Conservation (phyloP, 176 grass and related monocot genomes). For the Hsuehochloa calcarea region DNA sequence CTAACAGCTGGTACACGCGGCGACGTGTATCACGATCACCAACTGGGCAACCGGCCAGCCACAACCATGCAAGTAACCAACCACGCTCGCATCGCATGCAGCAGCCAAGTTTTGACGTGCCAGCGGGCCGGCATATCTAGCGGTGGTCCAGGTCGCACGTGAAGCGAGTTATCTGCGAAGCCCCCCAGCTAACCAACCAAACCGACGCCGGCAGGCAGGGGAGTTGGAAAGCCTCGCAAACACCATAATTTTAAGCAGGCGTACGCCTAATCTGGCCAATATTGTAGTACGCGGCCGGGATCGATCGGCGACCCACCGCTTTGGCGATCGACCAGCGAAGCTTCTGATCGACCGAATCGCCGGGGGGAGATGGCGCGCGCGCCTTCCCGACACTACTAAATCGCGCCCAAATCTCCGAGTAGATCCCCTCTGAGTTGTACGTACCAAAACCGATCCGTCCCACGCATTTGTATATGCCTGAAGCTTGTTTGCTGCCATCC, state of each 20-base stretch:
- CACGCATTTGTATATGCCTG: not conserved
- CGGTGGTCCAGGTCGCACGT: slow-evolving; percentile 41
- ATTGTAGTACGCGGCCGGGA: not conserved
- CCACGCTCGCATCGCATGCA: not conserved
- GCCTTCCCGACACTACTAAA: slow-evolving; percentile 9
- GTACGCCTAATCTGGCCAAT: not conserved
- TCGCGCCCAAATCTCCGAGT: slow-evolving; percentile 35
- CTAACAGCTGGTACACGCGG: too few relatives aligned
- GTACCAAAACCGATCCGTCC: not conserved
- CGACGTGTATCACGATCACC: too few relatives aligned
- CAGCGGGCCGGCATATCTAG: slow-evolving; percentile 27
- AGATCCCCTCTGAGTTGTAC: slow-evolving; percentile 44
- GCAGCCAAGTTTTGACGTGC: not conserved
- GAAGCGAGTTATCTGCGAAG: slow-evolving; percentile 36
- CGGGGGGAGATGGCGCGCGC: not conserved
- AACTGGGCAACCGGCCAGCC: too few relatives aligned
- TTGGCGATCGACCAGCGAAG: slow-evolving; percentile 36
- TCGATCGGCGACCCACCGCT: not conserved
- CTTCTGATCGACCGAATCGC: slow-evolving; percentile 39
- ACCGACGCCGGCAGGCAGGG: not conserved
- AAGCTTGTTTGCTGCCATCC: not conserved
- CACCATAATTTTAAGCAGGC: not conserved
- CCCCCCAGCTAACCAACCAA: not conserved
- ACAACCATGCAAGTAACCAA: too few relatives aligned
- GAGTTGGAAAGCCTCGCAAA: not conserved